Conservation (phyloP, 1,139 yeast genomes). For the Suhomyces panamericanus region DNA sequence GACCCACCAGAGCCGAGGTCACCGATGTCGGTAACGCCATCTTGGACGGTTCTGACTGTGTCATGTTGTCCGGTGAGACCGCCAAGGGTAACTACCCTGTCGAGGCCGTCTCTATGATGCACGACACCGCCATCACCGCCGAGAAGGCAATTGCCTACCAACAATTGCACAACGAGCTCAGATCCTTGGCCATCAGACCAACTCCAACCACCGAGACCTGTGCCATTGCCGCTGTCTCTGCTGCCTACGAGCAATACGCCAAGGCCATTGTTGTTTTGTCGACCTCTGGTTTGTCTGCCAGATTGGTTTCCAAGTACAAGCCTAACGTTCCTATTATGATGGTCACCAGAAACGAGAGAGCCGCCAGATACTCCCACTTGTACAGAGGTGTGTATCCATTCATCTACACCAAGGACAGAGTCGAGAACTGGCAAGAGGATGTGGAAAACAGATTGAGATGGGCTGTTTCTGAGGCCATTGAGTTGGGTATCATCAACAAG, state of each 20-base stretch:
- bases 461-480: conserved; percentile 90
- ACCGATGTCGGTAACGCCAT: conserved; percentile 99
- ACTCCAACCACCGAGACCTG: conserved; percentile 95
- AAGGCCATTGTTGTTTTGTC: conserved; percentile 96
- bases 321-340: conserved; percentile 96
- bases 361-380: conserved; percentile 94
- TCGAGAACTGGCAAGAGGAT: conserved; percentile 92
- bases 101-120: conserved; percentile 98
- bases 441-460: conserved; percentile 92
- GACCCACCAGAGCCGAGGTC: conserved; percentile 99
- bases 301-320: conserved; percentile 95
- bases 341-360: conserved; percentile 93
- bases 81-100: conserved; percentile 99
- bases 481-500: conserved; percentile 77
- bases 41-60: conserved; percentile 99
- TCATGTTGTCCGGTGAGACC: conserved; percentile 98
- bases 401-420: conserved; percentile 66
- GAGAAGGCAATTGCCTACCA: conserved; percentile 95
- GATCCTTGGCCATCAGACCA: conserved; percentile 83
- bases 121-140: conserved; percentile 93
- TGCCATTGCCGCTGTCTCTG: conserved; percentile 95
- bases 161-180: conserved; percentile 84
- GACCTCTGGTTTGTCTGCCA: conserved; percentile 92
- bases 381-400: conserved; percentile 99
- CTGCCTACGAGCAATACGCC: conserved; percentile 94